Evolutionary conservation across 2,329 filamentous ascomycete species (phyloP).

Genomic region (Xylogone sp.): DNA sequence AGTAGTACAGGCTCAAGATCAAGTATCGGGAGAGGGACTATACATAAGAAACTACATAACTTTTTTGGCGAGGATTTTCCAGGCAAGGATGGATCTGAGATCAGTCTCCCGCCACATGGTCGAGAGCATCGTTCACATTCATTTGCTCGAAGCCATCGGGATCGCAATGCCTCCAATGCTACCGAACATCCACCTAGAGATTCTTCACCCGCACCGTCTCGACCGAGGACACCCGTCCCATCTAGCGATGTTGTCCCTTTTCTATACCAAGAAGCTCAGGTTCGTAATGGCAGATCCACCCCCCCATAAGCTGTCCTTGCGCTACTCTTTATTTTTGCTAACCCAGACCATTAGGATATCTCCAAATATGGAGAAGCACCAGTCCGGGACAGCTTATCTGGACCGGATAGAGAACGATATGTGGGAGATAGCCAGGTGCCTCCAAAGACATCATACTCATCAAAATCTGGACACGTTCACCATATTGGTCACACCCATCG

Average conservation of each 20-base stretch:
- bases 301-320: no score
- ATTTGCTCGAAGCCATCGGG: conserved; percentile 56
- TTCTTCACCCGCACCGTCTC: conserved; percentile 69
- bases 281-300: conserved; percentile 39
- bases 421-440: conserved; percentile 43
- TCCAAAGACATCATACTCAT: conserved; percentile 60
- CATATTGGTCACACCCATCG: conserved; percentile 60
- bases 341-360: conserved; percentile 54
- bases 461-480: conserved; percentile 57
- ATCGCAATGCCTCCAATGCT: conserved; percentile 77
- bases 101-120: conserved; percentile 51
- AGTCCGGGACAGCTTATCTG: conserved; percentile 65
- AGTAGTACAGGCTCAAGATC: conserved; percentile 81
- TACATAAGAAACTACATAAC: conserved; percentile 77
- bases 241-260: conserved; percentile 97
- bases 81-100: conserved; percentile 70
- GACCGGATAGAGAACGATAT: conserved; percentile 67
- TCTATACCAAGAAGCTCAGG: conserved; percentile 83
- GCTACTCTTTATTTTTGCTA: no score
- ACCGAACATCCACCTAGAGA: conserved; percentile 62
- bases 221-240: conserved; percentile 80
- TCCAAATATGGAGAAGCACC: conserved; percentile 74
- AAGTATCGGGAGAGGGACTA: conserved; percentile 64
- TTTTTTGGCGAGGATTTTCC: conserved; percentile 92
- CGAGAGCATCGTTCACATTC: conserved; percentile 63